These are phyloP conservation scores for Salix suchowensis DNA, from an alignment of 345 rosid species.

Conservation along the genomic window DNA sequence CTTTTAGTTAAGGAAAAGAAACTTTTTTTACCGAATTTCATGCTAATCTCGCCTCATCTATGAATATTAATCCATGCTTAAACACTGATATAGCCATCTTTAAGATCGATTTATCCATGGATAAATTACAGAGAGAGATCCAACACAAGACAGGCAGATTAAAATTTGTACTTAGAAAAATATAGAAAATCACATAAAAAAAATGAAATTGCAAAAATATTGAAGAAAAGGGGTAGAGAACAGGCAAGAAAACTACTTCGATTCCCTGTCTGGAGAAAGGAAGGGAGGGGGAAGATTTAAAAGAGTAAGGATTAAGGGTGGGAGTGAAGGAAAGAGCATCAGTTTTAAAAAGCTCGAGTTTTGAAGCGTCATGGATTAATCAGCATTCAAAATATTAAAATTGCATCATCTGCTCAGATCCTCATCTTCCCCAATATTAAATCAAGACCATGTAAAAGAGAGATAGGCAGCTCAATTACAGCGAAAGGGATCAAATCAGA, in stretches of 20 bases:
- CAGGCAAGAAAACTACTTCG: background rate
- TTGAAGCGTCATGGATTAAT: conserved; percentile 34
- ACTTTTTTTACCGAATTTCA: too few relatives aligned
- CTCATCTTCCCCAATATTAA: background rate
- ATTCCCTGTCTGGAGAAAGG: background rate
- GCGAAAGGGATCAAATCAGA: background rate
- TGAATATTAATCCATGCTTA: too few relatives aligned
- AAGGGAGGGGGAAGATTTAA: background rate
- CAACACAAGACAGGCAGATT: too few relatives aligned
- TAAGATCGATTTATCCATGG: too few relatives aligned
- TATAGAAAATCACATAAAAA: too few relatives aligned
- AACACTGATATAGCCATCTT: too few relatives aligned
- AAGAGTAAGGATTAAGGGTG: too few relatives aligned
- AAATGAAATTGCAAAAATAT: too few relatives aligned
- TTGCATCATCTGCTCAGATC: conserved; percentile 50
- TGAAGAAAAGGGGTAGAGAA: background rate
- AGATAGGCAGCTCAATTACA: background rate
- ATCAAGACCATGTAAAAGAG: background rate
- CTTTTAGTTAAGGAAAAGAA: too few relatives aligned
- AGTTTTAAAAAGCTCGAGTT: conserved; percentile 70
- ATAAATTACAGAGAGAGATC: too few relatives aligned
- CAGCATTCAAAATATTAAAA: conserved; percentile 17
- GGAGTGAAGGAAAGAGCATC: conserved; percentile 29
- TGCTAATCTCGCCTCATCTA: too few relatives aligned
- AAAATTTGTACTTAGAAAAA: too few relatives aligned